Evolutionary conservation across 257 asterid genomes (phyloP), one percentile per base, ranked within the genome.

Genomic region (Solanum lycopersicoides): DNA sequence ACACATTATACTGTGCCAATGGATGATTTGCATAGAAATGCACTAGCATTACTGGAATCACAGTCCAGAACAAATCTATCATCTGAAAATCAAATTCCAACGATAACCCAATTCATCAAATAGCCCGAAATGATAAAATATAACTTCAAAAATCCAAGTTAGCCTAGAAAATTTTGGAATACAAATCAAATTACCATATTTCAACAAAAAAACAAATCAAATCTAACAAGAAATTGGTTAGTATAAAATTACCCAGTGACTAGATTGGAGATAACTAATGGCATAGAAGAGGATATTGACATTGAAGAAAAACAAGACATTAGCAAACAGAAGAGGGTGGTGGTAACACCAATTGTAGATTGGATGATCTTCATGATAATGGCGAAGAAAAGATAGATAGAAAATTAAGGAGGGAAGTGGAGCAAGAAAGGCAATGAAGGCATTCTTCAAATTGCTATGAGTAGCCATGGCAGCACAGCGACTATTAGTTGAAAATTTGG

Each of bases 61-160:
- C 98, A 76, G 98, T 96, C 99, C 99, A 96, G 69, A 95, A 95
- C 89, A 91, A 82, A 92, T 97, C 99, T 65, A 97, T 97, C 98
- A 97, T 95, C 98, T 96, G 95, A 79, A 87, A 44, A 47, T 84
- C 83, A 77, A 77, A 25, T 77, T 44, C 39, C 84, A 77, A 79
- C 41, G 15, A 28, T 44, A 77, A 44, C 9, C 14, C 63, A 42
- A 14, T 77, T 25, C 63, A 79, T 79, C 65, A 79, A 79, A 79
- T 79, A 37, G 39, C 39, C 39, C 39, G 7, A 63, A 63, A n/a
- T 63, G 16, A 63, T 23, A 63, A 23, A 63, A 63, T 63, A 23
- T 4, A 63, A n/a, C 34, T n/a, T 13, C 72, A 12, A 65, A 65
- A 66, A 66, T 66, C 37, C 74, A 28, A 1, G 37, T 28, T 25